Evolutionary conservation across 2,329 filamentous ascomycete species (phyloP), one percentile per base, ranked within the genome.

Genomic region (Penicillium brevicompactum): DNA sequence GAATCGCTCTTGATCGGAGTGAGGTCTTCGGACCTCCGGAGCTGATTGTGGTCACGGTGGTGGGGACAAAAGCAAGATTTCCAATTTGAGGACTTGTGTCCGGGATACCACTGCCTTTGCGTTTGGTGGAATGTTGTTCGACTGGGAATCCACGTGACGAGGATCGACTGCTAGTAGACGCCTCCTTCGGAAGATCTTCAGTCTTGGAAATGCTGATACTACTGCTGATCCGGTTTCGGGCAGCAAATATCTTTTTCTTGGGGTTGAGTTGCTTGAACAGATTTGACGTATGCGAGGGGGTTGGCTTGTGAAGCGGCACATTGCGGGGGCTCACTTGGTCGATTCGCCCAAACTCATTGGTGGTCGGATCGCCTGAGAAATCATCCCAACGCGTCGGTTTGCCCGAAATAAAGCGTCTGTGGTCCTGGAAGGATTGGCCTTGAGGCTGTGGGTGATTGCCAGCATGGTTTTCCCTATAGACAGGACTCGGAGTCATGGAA

Each of bases 321-420:
- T 56, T 62, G 31, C 81, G 80, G 16, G 86, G 83, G 57, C 80
- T 83, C 24, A 83, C 80, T 57, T 84, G 83, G 38, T 80, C 81
- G 24, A 82, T 75, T 55, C 80, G 83, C 13, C 85, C 85, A 46
- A 76, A 79, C 18, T 79, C 72, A 51, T 76, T 82, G n/a, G 77
- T 80, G 5, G 84, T 87, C 38, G 85, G 83, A 65, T 89, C 87
- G 8, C 85, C 87, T 3, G 87, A 87, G 67, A 83, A 84, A 46
- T 82, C 82, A 72, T 90, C 86, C 86, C 86, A 89, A 63, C 61
- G 61, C n/a, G 70, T 69, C 40, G 53, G 42, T 51, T 58, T 34
- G 9, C 60, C 45, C 14, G 50, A 42, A 45, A 59, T 53, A 40
- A 62, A 61, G 10, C 60, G 61, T 31, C 49, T 59, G 30, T 47